Evolutionary conservation across 169 alveolate species (phyloP).

Genomic region (Cryptosporidium muris): DNA sequence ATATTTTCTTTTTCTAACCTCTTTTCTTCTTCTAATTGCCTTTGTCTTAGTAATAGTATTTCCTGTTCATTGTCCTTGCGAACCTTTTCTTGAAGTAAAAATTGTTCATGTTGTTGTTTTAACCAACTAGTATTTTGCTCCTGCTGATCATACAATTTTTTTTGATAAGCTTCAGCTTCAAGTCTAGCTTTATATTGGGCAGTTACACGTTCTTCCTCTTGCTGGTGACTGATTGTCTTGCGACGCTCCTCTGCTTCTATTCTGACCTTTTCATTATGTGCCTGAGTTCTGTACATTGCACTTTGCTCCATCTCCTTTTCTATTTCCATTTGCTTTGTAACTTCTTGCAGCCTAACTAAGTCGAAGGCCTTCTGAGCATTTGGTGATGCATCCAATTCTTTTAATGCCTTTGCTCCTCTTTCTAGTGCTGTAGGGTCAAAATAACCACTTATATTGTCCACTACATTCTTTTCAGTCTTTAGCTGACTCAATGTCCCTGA

Average conservation of each 20-base stretch:
- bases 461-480: neutral
- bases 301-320: constrained; percentile 88
- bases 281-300: constrained; percentile 76
- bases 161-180: constrained; percentile 91
- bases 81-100: constrained; percentile 83
- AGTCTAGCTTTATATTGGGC: constrained; percentile 92
- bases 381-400: constrained; percentile 91
- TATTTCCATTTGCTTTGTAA: constrained; percentile 92
- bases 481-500: neutral
- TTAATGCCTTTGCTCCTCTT: constrained; percentile 98
- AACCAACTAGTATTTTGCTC: constrained; percentile 92
- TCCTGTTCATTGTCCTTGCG: constrained; percentile 80
- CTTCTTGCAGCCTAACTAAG: constrained; percentile 92
- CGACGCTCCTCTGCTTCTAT: constrained; percentile 91
- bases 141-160: constrained; percentile 90
- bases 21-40: constrained; percentile 68
- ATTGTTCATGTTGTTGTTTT: constrained; percentile 90
- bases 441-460: constrained; percentile 28
- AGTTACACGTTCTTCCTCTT: constrained; percentile 91
- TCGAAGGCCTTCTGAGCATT: constrained; percentile 95
- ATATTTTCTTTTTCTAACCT: constrained; percentile 86
- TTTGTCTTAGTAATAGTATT: constrained; percentile 77
- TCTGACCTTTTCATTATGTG: constrained; percentile 79
- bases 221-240: constrained; percentile 89
- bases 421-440: constrained; percentile 98